A percentile compares a stretch with the other conserved stretches of the same genome.
Conservation (phyloP, 1,284 basidiomycete genomes). For the Tilletia setariae region DNA sequence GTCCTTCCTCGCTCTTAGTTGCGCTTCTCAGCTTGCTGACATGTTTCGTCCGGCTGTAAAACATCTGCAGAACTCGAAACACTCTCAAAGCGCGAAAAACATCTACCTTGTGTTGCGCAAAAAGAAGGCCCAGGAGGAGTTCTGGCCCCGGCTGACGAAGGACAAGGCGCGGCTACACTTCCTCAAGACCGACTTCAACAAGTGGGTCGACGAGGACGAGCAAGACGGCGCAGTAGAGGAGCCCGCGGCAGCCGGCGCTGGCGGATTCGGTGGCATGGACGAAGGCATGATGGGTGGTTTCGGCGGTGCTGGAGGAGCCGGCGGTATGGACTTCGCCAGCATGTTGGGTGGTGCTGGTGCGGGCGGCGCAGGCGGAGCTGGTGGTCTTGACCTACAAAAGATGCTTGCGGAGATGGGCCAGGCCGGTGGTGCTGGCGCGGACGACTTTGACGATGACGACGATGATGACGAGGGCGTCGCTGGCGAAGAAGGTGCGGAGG, state of each 20-base stretch:
- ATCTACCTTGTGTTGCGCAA: constrained; percentile 51
- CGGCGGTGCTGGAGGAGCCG: constrained; percentile 50
- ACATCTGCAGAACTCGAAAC: constrained; percentile 33
- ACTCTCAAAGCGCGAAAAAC: constrained; percentile 47
- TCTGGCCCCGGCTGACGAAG: constrained; percentile 55
- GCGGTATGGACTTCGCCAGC: constrained; percentile 33
- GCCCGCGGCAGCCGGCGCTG: constrained; percentile 14
- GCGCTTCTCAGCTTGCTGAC: constrained; percentile 65
- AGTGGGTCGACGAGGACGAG: constrained; percentile 56
- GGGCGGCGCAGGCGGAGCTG: constrained; percentile 25
- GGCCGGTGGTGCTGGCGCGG: constrained; percentile 27
- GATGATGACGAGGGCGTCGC: constrained; percentile 40
- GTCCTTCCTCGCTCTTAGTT: constrained; percentile 67
- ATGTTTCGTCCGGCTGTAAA: not conserved
- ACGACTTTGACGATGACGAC: constrained; percentile 33
- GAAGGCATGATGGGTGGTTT: constrained; percentile 56
- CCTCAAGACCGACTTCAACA: constrained; percentile 56
- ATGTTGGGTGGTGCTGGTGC: constrained; percentile 27
- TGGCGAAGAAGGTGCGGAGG: constrained; percentile 60
- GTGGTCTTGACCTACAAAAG: constrained; percentile 28
- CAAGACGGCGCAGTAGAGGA: constrained; percentile 45
- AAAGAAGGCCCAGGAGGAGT: constrained; percentile 47
- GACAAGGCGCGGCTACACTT: constrained; percentile 54
- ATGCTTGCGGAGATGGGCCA: constrained; percentile 36
- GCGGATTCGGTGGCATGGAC: constrained; percentile 27